Evolutionary conservation across 2,329 filamentous ascomycete species (phyloP).

Genomic region (Colletotrichum shisoi): DNA sequence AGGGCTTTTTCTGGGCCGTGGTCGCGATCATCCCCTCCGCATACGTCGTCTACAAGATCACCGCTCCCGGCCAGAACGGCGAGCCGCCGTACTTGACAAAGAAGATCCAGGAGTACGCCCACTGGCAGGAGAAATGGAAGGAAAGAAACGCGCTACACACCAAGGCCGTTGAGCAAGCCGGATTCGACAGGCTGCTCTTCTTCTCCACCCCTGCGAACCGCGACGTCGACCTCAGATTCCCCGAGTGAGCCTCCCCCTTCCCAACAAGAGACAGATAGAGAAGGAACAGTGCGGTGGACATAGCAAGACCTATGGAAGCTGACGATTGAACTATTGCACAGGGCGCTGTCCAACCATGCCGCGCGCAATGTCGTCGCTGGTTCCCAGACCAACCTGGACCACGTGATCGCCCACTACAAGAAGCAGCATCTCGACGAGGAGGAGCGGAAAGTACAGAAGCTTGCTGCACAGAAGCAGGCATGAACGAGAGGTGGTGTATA

Average conservation of each 20-base stretch:
- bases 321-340: slow-evolving; percentile 43
- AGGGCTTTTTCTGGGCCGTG: slow-evolving; percentile 54
- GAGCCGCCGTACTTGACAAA: slow-evolving; percentile 57
- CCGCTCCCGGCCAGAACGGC: slow-evolving; percentile 59
- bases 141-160: slow-evolving; percentile 62
- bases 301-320: neutral
- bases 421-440: slow-evolving; percentile 63
- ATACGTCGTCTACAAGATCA: slow-evolving; percentile 58
- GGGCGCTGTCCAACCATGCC: slow-evolving; percentile 60
- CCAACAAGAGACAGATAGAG: neutral
- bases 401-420: slow-evolving; percentile 65
- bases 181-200: slow-evolving; percentile 65
- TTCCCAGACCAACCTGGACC: slow-evolving; percentile 62
- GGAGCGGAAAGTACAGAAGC: slow-evolving; percentile 61
- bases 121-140: slow-evolving; percentile 60
- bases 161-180: slow-evolving; percentile 62
- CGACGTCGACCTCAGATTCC: slow-evolving; percentile 63
- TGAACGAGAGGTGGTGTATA: slow-evolving; percentile 34
- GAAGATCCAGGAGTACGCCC: slow-evolving; percentile 58
- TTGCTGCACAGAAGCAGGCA: slow-evolving; percentile 35
- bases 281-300: neutral
- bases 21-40: slow-evolving; percentile 56
- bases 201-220: slow-evolving; percentile 52
- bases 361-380: slow-evolving; percentile 64
- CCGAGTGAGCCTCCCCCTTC: slow-evolving; percentile 59